A percentile compares a stretch with the other conserved stretches of the same genome.
These are phyloP conservation scores for Paraconiothyrium sp. DNA, from an alignment of 2,329 filamentous ascomycete species.

Conservation along the genomic window DNA sequence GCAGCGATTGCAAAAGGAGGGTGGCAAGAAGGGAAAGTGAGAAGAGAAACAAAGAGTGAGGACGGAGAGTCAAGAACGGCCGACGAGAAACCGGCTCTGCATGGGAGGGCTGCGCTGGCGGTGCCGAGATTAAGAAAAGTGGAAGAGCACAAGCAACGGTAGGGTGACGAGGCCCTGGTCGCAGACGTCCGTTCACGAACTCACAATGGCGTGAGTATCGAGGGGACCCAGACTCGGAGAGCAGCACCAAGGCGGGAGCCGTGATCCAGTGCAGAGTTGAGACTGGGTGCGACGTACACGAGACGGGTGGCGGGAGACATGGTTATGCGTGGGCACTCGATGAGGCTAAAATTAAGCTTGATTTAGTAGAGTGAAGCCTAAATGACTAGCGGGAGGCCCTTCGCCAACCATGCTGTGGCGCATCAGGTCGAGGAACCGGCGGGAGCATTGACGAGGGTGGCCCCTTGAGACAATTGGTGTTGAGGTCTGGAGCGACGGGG, in stretches of 20 bases:
- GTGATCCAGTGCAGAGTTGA: conserved; percentile 42
- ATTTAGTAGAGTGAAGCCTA: conserved; percentile 28
- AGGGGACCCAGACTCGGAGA: conserved; percentile 34
- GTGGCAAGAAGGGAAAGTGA: conserved; percentile 36
- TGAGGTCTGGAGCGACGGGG: conserved; percentile 35
- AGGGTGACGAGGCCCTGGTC: conserved; percentile 26
- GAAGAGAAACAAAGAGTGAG: conserved; percentile 40
- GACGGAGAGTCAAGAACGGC: conserved; percentile 34
- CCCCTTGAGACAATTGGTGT: conserved; percentile 53
- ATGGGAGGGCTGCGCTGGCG: conserved; percentile 39
- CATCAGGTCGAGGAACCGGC: conserved; percentile 21
- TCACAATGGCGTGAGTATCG: conserved; percentile 43
- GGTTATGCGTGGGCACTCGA: conserved; percentile 40
- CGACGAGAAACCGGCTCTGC: conserved; percentile 42
- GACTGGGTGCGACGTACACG: conserved; percentile 43
- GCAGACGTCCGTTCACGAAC: conserved; percentile 25
- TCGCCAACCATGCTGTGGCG: conserved; percentile 38
- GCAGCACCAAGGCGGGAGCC: conserved; percentile 40
- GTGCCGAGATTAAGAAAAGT: conserved; percentile 38
- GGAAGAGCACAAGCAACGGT: conserved; percentile 24
- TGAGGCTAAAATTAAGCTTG: conserved; percentile 32
- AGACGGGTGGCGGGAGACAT: conserved; percentile 37
- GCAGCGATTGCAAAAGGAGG: conserved; percentile 46
- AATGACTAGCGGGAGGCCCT: conserved; percentile 24
- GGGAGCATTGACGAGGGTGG: conserved; percentile 37